Percentiles rank a stretch among this genome's conserved stretches.
These are phyloP conservation scores for Simplicillium sp. DNA, from an alignment of 2,329 filamentous ascomycete species.

Conservation along the genomic window DNA sequence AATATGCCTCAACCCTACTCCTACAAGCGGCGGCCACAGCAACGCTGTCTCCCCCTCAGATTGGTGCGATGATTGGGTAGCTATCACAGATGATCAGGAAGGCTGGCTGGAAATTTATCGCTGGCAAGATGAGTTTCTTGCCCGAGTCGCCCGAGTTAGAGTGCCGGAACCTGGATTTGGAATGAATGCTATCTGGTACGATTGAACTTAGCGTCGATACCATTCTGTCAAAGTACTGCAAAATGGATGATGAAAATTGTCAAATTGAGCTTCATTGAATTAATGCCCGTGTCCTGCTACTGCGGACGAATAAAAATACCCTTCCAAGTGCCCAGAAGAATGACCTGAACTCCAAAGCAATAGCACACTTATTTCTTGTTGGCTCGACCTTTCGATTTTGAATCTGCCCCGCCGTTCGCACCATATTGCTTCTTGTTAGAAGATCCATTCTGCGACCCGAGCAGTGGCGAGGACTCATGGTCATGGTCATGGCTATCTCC, in stretches of 20 bases:
- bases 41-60: constrained; percentile 80
- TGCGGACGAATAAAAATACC: too few relatives aligned
- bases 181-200: constrained; percentile 96
- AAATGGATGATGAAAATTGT: too few relatives aligned
- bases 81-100: constrained; percentile 79
- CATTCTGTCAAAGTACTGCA: too few relatives aligned
- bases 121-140: constrained; percentile 74
- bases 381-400: constrained; percentile 7
- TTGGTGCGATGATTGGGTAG: constrained; percentile 84
- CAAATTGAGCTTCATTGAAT: too few relatives aligned
- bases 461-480: constrained; percentile 20
- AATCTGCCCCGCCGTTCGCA: background rate
- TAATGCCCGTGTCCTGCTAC: too few relatives aligned
- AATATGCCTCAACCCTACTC: constrained; percentile 73
- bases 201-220: constrained; percentile 23
- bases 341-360: too few relatives aligned
- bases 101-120: constrained; percentile 83
- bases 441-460: constrained; percentile 17
- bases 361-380: constrained; percentile 21
- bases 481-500: constrained; percentile 6
- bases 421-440: constrained; percentile 8
- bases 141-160: constrained; percentile 65
- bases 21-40: constrained; percentile 78
- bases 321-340: too few relatives aligned
- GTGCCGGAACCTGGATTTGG: constrained; percentile 84